These are phyloP conservation scores for Aleurites moluccanus DNA, from an alignment of 441 rosid species.

Conservation along the genomic window DNA sequence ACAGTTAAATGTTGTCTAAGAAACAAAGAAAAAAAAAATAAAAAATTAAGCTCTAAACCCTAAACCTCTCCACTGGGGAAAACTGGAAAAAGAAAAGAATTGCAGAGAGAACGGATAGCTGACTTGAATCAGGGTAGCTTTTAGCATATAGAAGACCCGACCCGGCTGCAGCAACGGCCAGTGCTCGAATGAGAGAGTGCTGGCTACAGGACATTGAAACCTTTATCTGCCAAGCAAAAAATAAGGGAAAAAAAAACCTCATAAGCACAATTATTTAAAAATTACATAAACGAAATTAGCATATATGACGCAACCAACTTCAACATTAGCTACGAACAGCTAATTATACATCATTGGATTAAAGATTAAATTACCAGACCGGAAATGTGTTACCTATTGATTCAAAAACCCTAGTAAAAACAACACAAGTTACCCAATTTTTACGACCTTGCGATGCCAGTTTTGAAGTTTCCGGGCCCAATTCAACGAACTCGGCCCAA, in stretches of 20 bases:
- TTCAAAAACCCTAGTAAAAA: slow-evolving; percentile 12
- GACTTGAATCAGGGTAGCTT: slow-evolving; percentile 37
- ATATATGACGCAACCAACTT: neutral
- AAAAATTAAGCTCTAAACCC: too few species aligned
- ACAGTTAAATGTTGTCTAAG: neutral
- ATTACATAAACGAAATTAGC: neutral
- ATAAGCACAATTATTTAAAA: neutral
- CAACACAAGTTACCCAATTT: neutral
- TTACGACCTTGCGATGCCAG: too few species aligned
- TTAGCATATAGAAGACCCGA: slow-evolving; percentile 39
- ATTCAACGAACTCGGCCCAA: neutral
- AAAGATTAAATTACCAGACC: slow-evolving; percentile 28
- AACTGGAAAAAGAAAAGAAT: neutral
- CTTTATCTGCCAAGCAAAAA: slow-evolving; percentile 40
- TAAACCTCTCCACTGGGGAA: too few species aligned
- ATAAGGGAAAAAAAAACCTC: neutral
- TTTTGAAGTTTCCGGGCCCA: neutral
- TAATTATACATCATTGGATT: neutral
- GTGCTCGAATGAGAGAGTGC: slow-evolving; percentile 36
- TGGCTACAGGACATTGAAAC: slow-evolving; percentile 23
- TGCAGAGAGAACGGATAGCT: neutral
- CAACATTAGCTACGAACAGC: neutral
- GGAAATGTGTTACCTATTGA: neutral
- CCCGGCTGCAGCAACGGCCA: slow-evolving; percentile 46
- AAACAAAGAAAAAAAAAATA: neutral